Base-by-base conservation (phyloP, 1,284 basidiomycete species). In the Ustilago xerochloae region DNA sequence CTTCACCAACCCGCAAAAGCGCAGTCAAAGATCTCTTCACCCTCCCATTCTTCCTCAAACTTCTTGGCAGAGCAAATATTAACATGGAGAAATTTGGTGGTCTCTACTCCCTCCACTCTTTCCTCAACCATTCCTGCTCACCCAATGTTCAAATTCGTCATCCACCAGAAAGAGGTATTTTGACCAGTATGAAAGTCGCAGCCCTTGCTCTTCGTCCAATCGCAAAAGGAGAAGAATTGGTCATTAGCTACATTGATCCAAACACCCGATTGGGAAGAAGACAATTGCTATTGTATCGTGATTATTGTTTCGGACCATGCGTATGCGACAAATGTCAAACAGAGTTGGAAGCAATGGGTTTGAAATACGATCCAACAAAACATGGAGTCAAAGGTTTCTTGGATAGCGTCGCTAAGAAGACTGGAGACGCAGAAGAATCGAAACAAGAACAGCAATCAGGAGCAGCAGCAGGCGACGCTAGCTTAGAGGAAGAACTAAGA, bases 21-120 rank as follows among this genome's bases (percentile, higher is more conserved):
- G 84, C 91, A 32, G 86, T 87, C 16, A 85, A 86, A 24, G 88
- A 88, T 24, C 85, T 94, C 41, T 93, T 94, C 85, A 88, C 88
- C 20, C 92, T 91, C 77, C 89, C 91, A 16, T 89, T 88, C 2
- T 93, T 93, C 83, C 85, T 92, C 32, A 87, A 88, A 39, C 88
- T 90, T 0, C 85, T 94, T n/a, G 92, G 93, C 0, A 87, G 91
- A 46, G 92, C 93, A 88, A 92, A 89, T 75, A 88, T 95, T 55
- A 95, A 94, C 82, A 87, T 93, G 63, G 93, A 95, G 85, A 89
- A 90, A 3, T 92, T 93, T 67, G 93, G 93, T 5, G 93, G 93
- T 2, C 86, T 95, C 10, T 95, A 94, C 84, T 88, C 88, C 7
- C 88, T 96, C 9, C 93, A 96, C 84, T 91, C 92, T 2, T 92